phyloP scores from a whole-genome alignment of 116 monocot species.

The Thalassia testudinum region DNA sequence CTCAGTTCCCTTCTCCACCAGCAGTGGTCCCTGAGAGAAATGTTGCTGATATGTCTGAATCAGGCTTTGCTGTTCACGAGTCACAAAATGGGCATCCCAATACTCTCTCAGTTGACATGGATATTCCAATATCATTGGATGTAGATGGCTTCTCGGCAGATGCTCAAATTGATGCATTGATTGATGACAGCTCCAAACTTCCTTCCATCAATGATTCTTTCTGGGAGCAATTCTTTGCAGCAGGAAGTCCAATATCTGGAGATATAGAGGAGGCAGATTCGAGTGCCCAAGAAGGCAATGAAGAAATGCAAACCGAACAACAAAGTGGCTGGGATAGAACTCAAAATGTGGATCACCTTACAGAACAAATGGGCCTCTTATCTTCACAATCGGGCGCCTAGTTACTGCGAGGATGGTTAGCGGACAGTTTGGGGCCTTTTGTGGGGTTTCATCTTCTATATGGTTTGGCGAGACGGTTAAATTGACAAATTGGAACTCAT shows the following conservation, averaged over 20 bases:
- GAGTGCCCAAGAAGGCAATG: not conserved
- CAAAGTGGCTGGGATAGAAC: conserved; percentile 2
- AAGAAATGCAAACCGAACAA: not conserved
- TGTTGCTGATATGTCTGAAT: not conserved
- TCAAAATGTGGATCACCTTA: conserved; percentile 11
- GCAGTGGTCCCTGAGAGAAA: not conserved
- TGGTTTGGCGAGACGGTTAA: too few species aligned
- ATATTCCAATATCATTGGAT: conserved; percentile 1
- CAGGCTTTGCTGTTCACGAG: not conserved
- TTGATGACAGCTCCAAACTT: conserved; percentile 9
- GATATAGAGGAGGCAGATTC: conserved; percentile 7
- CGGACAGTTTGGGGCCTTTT: too few species aligned
- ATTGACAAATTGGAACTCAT: too few species aligned
- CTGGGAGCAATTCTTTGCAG: conserved; percentile 22
- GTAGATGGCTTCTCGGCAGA: not conserved
- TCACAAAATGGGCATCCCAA: not conserved
- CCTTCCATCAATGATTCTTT: conserved; percentile 16
- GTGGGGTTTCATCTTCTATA: too few species aligned
- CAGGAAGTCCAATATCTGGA: conserved; percentile 7
- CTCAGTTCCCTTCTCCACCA: not conserved
- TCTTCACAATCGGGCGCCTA: conserved; percentile 4
- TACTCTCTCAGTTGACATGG: not conserved
- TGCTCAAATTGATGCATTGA: not conserved
- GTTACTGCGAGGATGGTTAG: too few species aligned
- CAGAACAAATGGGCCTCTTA: conserved; percentile 20